Base-by-base conservation (phyloP, 768 basidiomycete species). In the Pisolithus albus region DNA sequence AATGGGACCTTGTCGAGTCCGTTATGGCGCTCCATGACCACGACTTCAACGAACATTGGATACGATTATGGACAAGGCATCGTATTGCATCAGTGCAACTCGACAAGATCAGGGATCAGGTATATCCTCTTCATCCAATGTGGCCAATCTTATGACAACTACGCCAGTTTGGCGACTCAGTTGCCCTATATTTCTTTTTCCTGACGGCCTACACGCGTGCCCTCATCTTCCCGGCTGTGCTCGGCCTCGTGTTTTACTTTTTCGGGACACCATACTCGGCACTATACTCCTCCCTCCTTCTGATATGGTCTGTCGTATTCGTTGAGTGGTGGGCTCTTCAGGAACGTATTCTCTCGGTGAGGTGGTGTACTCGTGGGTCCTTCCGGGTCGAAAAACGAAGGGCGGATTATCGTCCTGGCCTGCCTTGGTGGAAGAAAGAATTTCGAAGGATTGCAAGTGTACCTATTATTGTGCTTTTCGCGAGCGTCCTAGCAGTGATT, bases 261-360 rank as follows among this genome's bases (percentile, higher is more conserved):
- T 76, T 87, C 60, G 78, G 81, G 24, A 75, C 77, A 1, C 79
- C 85, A 0, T 97, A 92, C 68, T 85, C 86, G 8, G 78, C 86
- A 10, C 43, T 80, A 4, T 97, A 92, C 65, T 91, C 91, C 0
- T 68, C 77, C 49, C 68, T 88, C 19, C 71, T 95, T 44, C 79
- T 83, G n/a, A 50, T 92, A 3, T 99, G 94, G 89, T 84, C 87
- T 0, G 75, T 92, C 44, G 66, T 78, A 18, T 95, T 94, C 60
- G 86, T 94, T 54, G 93, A 97, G 66, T 86, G 83, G 74, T 99
- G 95, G 95, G 79, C 88, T 26, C 78, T 96, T 36, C 81, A 81
- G 52, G 90, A 98, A 67, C 81, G 86, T 16, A 81, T 84, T 38
- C 72, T 95, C n/a, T 82, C 90, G 2, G 78, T 92, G 44, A 76